These are phyloP conservation scores for Giardia duodenalis DNA, from an alignment of 208 protist genomes.

Conservation along the genomic window DNA sequence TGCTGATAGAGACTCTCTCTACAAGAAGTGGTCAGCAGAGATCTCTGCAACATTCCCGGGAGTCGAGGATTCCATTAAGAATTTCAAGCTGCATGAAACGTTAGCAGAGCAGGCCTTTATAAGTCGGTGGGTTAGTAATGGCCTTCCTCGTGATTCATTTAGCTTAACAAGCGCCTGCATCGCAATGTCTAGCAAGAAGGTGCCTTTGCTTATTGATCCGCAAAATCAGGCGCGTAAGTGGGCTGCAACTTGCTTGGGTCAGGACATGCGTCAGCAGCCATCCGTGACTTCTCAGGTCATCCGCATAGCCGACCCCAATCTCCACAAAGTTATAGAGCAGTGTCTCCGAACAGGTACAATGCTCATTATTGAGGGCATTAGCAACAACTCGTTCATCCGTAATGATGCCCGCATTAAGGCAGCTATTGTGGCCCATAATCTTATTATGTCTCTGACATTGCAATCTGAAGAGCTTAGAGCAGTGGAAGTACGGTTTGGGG, in stretches of 20 bases:
- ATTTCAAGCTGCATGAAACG: constrained; percentile 65
- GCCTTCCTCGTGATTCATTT: constrained; percentile 87
- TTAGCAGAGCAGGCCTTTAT: constrained; percentile 48
- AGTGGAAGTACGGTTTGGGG: constrained; percentile 72
- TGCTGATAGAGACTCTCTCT: constrained; percentile 71
- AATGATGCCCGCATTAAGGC: constrained; percentile 79
- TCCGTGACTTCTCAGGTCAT: constrained; percentile 52
- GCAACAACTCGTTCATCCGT: constrained; percentile 66
- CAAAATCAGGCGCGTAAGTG: constrained; percentile 92
- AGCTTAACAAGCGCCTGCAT: constrained; percentile 87
- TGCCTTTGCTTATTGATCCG: constrained; percentile 91
- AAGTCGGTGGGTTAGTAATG: constrained; percentile 80
- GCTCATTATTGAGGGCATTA: constrained; percentile 87
- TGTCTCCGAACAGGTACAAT: constrained; percentile 84
- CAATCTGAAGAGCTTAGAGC: constrained; percentile 82
- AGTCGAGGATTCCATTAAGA: constrained; percentile 58
- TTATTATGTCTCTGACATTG: constrained; percentile 69
- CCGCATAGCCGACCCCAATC: constrained; percentile 79
- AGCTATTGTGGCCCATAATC: constrained; percentile 81
- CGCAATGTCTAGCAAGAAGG: constrained; percentile 71
- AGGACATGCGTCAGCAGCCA: constrained; percentile 53
- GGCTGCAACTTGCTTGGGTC: constrained; percentile 82
- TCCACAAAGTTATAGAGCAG: constrained; percentile 83
- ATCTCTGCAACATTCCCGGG: constrained; percentile 52
- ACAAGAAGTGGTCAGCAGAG: constrained; percentile 61